Evolutionary conservation across 805 yeast species (phyloP), one percentile per base, ranked within the genome.

Genomic region (Suhomyces vadensis): DNA sequence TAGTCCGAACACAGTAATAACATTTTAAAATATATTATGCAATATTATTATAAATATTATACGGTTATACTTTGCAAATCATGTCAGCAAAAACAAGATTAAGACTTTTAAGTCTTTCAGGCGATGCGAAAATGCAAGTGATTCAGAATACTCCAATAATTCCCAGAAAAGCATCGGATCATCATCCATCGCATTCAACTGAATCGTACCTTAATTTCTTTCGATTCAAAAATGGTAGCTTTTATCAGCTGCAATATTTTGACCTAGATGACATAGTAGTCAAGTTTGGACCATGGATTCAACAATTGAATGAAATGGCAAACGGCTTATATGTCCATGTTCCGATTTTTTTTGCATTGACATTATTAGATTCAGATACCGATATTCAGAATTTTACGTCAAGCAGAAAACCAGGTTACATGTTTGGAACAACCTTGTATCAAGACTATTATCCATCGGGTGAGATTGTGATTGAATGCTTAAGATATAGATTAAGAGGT

Each of bases 241-340:
- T 45, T 17, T 45, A 45, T 29, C 44, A 41, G 22, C 29, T 23
- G 29, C 19, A 41, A 29, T 16, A 23, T 4, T 45, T 45, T 36
- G 16, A 35, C 16, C 33, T 37, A 27, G 42, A 45, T 20, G 27
- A 24, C 11, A 45, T 45, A 19, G 44, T 41, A 19, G 21, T 33
- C 42, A 37, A 35, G 21, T 45, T 41, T 24, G 48, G 48, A 14
- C 48, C 48, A 5, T 45, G 44, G 44, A 41, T 45, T 19, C 48
- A 41, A 24, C 5, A 27, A 8, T 33, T 45, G 29, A 45, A 45
- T 23, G 39, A 41, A 24, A 6, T 10, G 2, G 9, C 42, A 10
- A 23, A 31, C 14, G 48, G 48, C 16, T 21, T 17, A 31, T 45
- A 41, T 35, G 37, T 39, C 2, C 22, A 39, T n/a, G 35, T 21